phyloP scores from a whole-genome alignment of 1,284 basidiomycete genomes.

The Cutaneotrichosporon cyanovorans region DNA sequence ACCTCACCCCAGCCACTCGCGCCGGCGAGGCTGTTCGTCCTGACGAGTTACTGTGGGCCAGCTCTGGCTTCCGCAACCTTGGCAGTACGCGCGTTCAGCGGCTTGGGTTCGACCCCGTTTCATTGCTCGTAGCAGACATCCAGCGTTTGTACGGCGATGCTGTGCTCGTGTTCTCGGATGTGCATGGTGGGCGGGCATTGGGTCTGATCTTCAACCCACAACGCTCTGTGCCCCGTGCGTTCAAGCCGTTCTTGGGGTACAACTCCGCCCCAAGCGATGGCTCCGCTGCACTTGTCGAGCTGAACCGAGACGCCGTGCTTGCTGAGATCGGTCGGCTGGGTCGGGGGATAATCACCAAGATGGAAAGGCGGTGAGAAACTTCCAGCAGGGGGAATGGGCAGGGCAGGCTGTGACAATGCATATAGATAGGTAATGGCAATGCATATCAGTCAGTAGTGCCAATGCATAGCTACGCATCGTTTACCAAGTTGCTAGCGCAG shows the following conservation, averaged over 20 bases:
- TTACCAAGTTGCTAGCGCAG: too few species aligned
- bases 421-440: too few species aligned
- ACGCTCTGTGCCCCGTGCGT: slow-evolving; percentile 48
- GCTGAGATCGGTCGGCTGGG: slow-evolving; percentile 75
- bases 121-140: slow-evolving; percentile 57
- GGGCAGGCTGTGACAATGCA: too few species aligned
- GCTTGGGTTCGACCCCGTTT: slow-evolving; percentile 63
- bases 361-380: slow-evolving; percentile 39
- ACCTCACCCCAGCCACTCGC: slow-evolving; percentile 64
- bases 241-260: slow-evolving; percentile 78
- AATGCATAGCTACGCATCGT: too few species aligned
- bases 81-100: slow-evolving; percentile 8
- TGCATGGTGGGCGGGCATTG: slow-evolving; percentile 67
- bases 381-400: too few species aligned
- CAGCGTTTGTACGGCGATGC: slow-evolving; percentile 71
- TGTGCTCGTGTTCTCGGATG: slow-evolving; percentile 77
- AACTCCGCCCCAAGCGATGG: slow-evolving; percentile 47
- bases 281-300: slow-evolving; percentile 55
- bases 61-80: slow-evolving; percentile 29
- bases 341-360: slow-evolving; percentile 57
- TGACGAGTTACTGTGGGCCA: slow-evolving; percentile 44
- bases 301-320: slow-evolving; percentile 66
- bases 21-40: slow-evolving; percentile 53
- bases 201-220: slow-evolving; percentile 80
- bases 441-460: too few species aligned